Evolutionary conservation across 306 rosid species (phyloP).

Genomic region (Comarum palustre): DNA sequence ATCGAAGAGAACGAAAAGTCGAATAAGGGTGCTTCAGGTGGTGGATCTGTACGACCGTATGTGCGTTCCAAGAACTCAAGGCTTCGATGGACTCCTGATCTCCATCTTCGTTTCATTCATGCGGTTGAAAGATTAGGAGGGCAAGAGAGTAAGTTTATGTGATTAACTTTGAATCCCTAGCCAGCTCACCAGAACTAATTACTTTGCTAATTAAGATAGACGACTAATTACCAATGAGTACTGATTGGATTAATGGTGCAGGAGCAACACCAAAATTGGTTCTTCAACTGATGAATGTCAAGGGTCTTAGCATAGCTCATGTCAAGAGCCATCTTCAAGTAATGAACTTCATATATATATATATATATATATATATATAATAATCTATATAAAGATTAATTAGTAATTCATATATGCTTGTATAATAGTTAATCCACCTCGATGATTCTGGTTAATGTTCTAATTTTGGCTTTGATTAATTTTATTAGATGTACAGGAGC

Average conservation of each 20-base stretch:
- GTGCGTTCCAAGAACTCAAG: slow-evolving; percentile 45
- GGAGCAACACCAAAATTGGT: slow-evolving; percentile 55
- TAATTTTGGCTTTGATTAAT: slow-evolving; percentile 2
- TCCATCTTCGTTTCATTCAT: slow-evolving; percentile 41
- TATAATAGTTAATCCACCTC: background rate
- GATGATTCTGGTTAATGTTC: background rate
- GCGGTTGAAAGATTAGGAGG: slow-evolving; percentile 49
- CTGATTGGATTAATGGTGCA: slow-evolving; percentile 19
- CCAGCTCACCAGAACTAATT: background rate
- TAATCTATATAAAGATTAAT: background rate
- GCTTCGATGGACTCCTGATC: slow-evolving; percentile 51
- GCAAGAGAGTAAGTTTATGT: slow-evolving; percentile 33
- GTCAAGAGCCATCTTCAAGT: slow-evolving; percentile 55
- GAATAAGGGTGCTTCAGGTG: slow-evolving; percentile 31
- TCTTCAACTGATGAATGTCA: slow-evolving; percentile 44
- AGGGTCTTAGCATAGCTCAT: slow-evolving; percentile 56
- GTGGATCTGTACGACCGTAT: slow-evolving; percentile 44
- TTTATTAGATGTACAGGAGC: slow-evolving; percentile 44
- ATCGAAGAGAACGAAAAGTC: slow-evolving; percentile 34
- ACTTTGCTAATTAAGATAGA: background rate
- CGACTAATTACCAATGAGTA: background rate
- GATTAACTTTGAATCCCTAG: background rate
- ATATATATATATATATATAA: background rate
- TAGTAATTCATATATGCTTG: background rate
- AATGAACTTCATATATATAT: slow-evolving; percentile 10